Percentiles rank a stretch among this genome's conserved stretches.
phyloP scores from a whole-genome alignment of 805 yeast species.

The Cyberlindnera suaveolens region DNA sequence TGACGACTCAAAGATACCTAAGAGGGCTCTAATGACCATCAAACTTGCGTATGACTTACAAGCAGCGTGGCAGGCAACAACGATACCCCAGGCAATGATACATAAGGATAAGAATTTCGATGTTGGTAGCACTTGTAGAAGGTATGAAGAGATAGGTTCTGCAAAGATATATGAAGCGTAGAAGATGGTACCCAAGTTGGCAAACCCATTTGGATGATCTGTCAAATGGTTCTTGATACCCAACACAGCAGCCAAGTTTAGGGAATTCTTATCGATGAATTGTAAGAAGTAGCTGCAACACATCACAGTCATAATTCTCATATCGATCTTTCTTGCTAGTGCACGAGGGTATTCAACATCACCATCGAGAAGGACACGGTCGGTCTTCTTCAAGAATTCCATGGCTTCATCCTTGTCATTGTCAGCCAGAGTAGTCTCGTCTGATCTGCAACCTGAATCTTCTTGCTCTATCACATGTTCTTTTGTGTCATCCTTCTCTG shows the following conservation, averaged over 20 bases:
- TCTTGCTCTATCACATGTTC: background rate
- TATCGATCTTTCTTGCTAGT: constrained; percentile 37
- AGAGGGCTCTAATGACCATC: constrained; percentile 46
- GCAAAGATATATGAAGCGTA: constrained; percentile 48
- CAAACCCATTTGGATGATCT: constrained; percentile 37
- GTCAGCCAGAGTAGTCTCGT: constrained; percentile 11
- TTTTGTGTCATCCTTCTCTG: background rate
- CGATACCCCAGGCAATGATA: constrained; percentile 48
- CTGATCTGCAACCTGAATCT: constrained; percentile 3
- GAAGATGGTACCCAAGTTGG: constrained; percentile 47
- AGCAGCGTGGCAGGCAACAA: constrained; percentile 45
- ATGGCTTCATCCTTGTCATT: constrained; percentile 22
- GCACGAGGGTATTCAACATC: constrained; percentile 12
- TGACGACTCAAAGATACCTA: constrained; percentile 50
- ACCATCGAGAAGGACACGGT: constrained; percentile 3
- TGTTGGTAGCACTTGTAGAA: constrained; percentile 47
- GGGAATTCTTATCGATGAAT: constrained; percentile 52
- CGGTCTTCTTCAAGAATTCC: constrained; percentile 13
- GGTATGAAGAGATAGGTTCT: constrained; percentile 43
- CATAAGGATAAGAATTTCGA: constrained; percentile 43
- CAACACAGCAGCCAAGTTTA: constrained; percentile 60
- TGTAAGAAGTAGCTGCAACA: constrained; percentile 51
- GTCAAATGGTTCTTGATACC: constrained; percentile 45
- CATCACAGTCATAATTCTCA: constrained; percentile 40
- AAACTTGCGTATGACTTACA: constrained; percentile 46